Base-by-base conservation (phyloP, 352 stramenopile genomes). In the Phytophthora cryptogea region DNA sequence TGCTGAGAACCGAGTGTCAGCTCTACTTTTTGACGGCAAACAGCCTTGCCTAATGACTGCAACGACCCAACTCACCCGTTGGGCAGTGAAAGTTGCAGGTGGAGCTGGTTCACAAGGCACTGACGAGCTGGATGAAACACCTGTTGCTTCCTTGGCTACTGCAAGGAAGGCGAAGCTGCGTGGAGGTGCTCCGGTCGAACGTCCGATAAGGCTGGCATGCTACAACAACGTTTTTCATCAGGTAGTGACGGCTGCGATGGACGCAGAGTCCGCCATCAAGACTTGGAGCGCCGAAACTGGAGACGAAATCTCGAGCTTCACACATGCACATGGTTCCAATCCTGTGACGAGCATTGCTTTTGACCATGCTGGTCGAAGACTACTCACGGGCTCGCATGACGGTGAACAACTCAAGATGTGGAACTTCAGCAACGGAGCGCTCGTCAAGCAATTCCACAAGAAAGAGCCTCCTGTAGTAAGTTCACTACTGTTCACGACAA, bases 371-470 rank as follows among this genome's bases (percentile, higher is more conserved):
- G 86, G 87, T 1, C 73, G 88, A 9, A 66, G 88, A 6, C 66
- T 96, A 23, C 68, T 96, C 14, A 96, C 88, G 8, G 87, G 87
- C 8, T 83, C 83, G 7, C 85, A 95, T 55, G 80, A 92, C 45
- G 88, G 88, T 2, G 61, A 81, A 7, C 47, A 77, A 13, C 80
- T 96, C 35, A 92, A 93, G 59, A 86, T 96, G 69, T 96, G 88
- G 88, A 96, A 96, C 54, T 96, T 96, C 63, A 90, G 82, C 68
- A 96, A 94, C 46, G 88, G 88, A 10, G 79, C 80, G 11, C 70
- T 92, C 14, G 83, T 96, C 3, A 95, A 94, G 53, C 83, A 91
- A 45, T 89, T 93, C 36, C 63, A 89, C 48, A 95, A 94, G 50
- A 65, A 88, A 14, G 74, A 84, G 43, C 63, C 51, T 31, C 40